Conservation (phyloP, 208 protist species). For the Tritrichomonas foetus region DNA sequence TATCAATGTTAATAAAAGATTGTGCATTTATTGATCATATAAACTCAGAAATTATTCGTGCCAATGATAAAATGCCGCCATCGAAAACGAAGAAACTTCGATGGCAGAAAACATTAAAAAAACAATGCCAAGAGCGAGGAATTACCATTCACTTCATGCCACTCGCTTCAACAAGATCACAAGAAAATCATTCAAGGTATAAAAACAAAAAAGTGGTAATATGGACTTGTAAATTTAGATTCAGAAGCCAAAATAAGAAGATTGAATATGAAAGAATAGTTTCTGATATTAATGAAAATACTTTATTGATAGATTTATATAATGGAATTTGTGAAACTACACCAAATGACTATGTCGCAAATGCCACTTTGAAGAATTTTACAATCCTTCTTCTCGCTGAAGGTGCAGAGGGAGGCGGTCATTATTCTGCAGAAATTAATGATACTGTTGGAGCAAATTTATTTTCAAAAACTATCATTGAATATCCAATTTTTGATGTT, state of each 20-base stretch:
- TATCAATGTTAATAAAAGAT: not conserved
- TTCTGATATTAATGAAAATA: not conserved
- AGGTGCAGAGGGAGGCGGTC: not conserved
- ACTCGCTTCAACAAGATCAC: not conserved
- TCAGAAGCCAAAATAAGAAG: not conserved
- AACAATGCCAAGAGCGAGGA: not conserved
- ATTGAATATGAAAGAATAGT: not conserved
- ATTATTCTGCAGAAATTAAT: not conserved
- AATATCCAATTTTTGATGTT: constrained; percentile 15
- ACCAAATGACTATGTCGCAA: not conserved
- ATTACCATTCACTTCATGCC: constrained; percentile 16
- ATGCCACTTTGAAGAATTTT: not conserved
- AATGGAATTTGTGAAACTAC: not conserved
- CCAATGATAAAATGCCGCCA: not conserved
- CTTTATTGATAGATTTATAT: not conserved
- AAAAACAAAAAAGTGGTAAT: not conserved
- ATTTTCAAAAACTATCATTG: constrained; percentile 2
- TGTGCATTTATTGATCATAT: not conserved
- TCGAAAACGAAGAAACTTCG: not conserved
- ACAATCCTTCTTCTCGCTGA: not conserved
- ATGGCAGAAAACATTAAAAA: not conserved
- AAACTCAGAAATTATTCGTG: not conserved
- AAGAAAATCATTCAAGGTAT: not conserved
- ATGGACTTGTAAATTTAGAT: not conserved
- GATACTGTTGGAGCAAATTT: not conserved